These are phyloP conservation scores for Salvia splendens DNA, from an alignment of 257 asterid species.

Conservation along the genomic window DNA sequence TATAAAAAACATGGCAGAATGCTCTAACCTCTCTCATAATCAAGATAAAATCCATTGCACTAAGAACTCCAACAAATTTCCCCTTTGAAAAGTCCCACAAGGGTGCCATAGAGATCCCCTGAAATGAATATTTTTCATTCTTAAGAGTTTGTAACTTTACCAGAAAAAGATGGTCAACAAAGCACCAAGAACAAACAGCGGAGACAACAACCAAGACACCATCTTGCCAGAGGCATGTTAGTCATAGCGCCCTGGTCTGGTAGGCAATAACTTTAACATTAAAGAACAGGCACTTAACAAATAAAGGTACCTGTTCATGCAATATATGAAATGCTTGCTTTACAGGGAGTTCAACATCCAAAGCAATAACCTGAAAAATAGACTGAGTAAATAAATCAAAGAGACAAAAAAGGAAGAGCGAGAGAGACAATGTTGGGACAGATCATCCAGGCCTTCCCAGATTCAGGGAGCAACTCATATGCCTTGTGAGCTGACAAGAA, in stretches of 20 bases:
- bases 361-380: constrained; percentile 67
- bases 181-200: constrained; percentile 22
- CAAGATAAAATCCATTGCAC: constrained; percentile 86
- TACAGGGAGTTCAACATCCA: constrained; percentile 87
- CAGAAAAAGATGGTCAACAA: constrained; percentile 1
- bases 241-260: background rate
- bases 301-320: constrained; percentile 72
- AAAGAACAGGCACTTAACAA: constrained; percentile 3
- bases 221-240: constrained; percentile 2
- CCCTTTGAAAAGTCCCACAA: constrained; percentile 82
- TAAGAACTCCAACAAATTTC: constrained; percentile 82
- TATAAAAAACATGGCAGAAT: constrained; percentile 10
- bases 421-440: constrained; percentile 18
- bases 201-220: constrained; percentile 21
- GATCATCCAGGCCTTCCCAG: constrained; percentile 71
- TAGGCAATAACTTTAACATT: background rate
- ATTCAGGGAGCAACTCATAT: constrained; percentile 86
- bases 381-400: constrained; percentile 24
- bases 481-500: constrained; percentile 76
- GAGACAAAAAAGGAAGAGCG: constrained; percentile 19
- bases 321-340: constrained; percentile 89
- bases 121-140: constrained; percentile 18
- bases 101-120: constrained; percentile 84
- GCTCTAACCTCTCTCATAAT: constrained; percentile 87
- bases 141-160: no score